Conservation (phyloP, 805 yeast genomes). For the Maudiozyma bulderi region DNA sequence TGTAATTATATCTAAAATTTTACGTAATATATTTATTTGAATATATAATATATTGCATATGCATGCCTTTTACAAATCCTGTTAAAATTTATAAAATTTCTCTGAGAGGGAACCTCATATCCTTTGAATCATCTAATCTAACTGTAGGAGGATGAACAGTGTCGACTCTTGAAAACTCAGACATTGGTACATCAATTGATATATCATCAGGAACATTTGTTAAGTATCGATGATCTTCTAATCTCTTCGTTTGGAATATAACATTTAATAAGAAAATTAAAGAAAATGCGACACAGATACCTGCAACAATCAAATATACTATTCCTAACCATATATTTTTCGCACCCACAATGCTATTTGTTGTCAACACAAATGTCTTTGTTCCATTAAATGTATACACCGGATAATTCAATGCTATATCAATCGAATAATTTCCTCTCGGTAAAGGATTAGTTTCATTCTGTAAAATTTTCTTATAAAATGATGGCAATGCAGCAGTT, state of each 20-base stretch:
- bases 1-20: no score
- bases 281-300: conserved; percentile 59
- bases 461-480: conserved; percentile 70
- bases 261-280: conserved; percentile 71
- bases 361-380: conserved; percentile 70
- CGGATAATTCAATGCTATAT: conserved; percentile 70
- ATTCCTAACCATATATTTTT: conserved; percentile 76
- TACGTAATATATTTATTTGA: no score
- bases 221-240: conserved; percentile 67
- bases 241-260: conserved; percentile 64
- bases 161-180: background rate
- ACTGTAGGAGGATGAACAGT: background rate
- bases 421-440: conserved; percentile 61
- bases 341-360: conserved; percentile 80
- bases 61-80: no score
- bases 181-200: background rate
- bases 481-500: conserved; percentile 86
- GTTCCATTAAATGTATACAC: conserved; percentile 78
- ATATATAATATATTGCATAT: no score
- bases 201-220: conserved; percentile 18
- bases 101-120: background rate
- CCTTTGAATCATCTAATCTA: background rate
- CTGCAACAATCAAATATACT: conserved; percentile 80
- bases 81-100: background rate
- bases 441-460: conserved; percentile 48